Percentiles rank a stretch among this genome's conserved stretches.
Conservation (phyloP, 495 filamentous ascomycete genomes). For the Annulohypoxylon moriforme region DNA sequence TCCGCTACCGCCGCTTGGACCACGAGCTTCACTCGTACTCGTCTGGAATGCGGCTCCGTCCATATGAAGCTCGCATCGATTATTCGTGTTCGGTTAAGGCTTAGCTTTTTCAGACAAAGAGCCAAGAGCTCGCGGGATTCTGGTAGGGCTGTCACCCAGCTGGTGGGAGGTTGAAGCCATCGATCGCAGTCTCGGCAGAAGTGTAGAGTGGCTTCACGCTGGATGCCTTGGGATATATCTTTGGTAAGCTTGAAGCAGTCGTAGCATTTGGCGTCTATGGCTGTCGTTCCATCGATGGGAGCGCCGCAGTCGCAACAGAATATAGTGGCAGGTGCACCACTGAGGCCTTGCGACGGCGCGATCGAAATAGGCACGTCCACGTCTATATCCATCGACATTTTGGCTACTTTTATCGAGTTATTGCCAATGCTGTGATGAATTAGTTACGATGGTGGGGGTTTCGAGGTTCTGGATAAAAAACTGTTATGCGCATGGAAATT, state of each 20-base stretch:
- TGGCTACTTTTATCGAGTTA: slow-evolving; percentile 8
- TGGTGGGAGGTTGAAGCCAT: slow-evolving; percentile 88
- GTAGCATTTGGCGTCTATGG: slow-evolving; percentile 88
- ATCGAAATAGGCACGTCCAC: slow-evolving; percentile 46
- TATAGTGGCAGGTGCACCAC: slow-evolving; percentile 58
- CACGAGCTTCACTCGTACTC: slow-evolving; percentile 92
- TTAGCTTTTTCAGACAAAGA: slow-evolving; percentile 85
- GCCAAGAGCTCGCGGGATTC: slow-evolving; percentile 93
- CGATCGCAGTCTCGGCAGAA: slow-evolving; percentile 92
- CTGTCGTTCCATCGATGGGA: slow-evolving; percentile 89
- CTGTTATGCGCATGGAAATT: slow-evolving; percentile 6
- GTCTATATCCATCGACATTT: slow-evolving; percentile 51
- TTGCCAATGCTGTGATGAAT: background rate
- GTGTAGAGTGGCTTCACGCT: slow-evolving; percentile 83
- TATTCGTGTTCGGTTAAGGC: slow-evolving; percentile 86
- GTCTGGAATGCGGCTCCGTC: slow-evolving; percentile 95
- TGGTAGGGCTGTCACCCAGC: slow-evolving; percentile 82
- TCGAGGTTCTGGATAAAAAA: slow-evolving; percentile 24
- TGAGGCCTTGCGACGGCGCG: slow-evolving; percentile 37
- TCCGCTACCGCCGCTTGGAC: slow-evolving; percentile 77
- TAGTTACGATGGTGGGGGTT: slow-evolving; percentile 36
- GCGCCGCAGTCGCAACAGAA: slow-evolving; percentile 95
- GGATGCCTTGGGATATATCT: slow-evolving; percentile 93
- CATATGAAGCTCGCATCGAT: slow-evolving; percentile 97
- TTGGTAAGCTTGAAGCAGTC: slow-evolving; percentile 94